Percentiles rank a stretch among this genome's conserved stretches.
phyloP scores from a whole-genome alignment of 2,329 filamentous ascomycete genomes.

The Plectosphaerella plurivora region DNA sequence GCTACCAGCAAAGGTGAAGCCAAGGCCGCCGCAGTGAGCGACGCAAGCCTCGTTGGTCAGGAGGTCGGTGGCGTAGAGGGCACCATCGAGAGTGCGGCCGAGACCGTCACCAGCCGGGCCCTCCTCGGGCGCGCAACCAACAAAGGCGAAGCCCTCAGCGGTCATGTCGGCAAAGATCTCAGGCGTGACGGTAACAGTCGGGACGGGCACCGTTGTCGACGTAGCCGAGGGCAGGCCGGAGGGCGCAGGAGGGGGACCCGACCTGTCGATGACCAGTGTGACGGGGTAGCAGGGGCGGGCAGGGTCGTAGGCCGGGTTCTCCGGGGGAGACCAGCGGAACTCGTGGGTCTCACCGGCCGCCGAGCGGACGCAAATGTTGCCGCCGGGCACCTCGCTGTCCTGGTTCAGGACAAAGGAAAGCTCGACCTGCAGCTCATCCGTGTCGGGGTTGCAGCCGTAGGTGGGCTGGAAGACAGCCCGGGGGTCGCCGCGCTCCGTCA shows the following conservation, averaged over 20 bases:
- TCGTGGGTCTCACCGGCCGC: conserved; percentile 32
- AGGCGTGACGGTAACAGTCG: conserved; percentile 4
- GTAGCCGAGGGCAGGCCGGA: conserved; percentile 5
- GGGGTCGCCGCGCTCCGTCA: conserved; percentile 38
- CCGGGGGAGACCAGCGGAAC: conserved; percentile 36
- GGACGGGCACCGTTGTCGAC: conserved; percentile 1
- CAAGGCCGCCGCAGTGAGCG: conserved; percentile 9
- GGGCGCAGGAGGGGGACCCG: neutral
- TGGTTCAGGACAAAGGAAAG: conserved; percentile 25
- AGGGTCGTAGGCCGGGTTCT: conserved; percentile 19
- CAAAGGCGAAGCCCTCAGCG: conserved; percentile 15
- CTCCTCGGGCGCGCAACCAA: conserved; percentile 21
- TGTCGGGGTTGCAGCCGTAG: conserved; percentile 36
- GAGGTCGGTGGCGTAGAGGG: conserved; percentile 1
- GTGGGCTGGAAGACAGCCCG: conserved; percentile 33
- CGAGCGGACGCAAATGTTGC: conserved; percentile 32
- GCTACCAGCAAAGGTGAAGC: conserved; percentile 23
- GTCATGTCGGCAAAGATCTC: conserved; percentile 16
- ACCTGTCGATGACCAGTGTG: neutral
- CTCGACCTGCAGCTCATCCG: conserved; percentile 31
- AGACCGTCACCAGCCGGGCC: conserved; percentile 15
- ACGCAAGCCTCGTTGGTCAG: conserved; percentile 9
- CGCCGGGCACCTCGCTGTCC: conserved; percentile 22
- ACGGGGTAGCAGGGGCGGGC: conserved; percentile 1
- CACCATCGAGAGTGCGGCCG: conserved; percentile 16